Evolutionary conservation across 2,329 filamentous ascomycete genomes (phyloP).

Genomic region (Colletotrichum phormii): DNA sequence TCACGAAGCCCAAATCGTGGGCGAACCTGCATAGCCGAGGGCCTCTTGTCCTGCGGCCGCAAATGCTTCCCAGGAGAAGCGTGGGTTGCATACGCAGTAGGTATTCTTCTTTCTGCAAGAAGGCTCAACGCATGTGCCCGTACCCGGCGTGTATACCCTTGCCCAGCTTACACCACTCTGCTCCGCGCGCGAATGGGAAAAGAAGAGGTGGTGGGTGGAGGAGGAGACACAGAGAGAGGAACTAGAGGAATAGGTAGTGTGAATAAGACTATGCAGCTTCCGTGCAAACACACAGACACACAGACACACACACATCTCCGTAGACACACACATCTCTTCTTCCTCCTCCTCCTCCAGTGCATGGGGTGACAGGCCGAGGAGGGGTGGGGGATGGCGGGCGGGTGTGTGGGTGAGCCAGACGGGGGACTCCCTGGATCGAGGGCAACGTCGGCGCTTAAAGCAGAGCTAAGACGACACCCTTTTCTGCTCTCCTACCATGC

Average conservation of each 20-base stretch:
- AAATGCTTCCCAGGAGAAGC: conserved; percentile 34
- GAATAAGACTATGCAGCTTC: conserved; percentile 21
- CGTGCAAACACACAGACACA: not conserved
- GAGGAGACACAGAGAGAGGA: conserved; percentile 7
- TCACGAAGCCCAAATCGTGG: conserved; percentile 25
- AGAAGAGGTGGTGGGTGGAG: not conserved
- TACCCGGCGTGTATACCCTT: not conserved
- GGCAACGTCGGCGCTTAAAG: conserved; percentile 35
- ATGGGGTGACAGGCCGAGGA: conserved; percentile 26
- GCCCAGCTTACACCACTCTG: conserved; percentile 10
- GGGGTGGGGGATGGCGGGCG: not conserved
- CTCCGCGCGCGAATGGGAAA: conserved; percentile 9
- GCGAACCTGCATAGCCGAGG: conserved; percentile 52
- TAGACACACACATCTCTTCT: conserved; percentile 16
- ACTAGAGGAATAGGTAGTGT: not conserved
- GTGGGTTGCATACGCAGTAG: conserved; percentile 30
- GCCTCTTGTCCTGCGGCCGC: conserved; percentile 50
- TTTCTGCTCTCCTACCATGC: conserved; percentile 6
- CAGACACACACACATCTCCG: conserved; percentile 9
- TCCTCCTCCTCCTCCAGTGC: not conserved
- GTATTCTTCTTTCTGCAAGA: conserved; percentile 28
- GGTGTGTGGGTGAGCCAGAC: conserved; percentile 28
- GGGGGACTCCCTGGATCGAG: conserved; percentile 30
- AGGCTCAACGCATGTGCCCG: conserved; percentile 23
- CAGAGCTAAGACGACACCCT: conserved; percentile 33